Base-by-base conservation (phyloP, 2,329 filamentous ascomycete species). In the Exophiala bonariae region DNA sequence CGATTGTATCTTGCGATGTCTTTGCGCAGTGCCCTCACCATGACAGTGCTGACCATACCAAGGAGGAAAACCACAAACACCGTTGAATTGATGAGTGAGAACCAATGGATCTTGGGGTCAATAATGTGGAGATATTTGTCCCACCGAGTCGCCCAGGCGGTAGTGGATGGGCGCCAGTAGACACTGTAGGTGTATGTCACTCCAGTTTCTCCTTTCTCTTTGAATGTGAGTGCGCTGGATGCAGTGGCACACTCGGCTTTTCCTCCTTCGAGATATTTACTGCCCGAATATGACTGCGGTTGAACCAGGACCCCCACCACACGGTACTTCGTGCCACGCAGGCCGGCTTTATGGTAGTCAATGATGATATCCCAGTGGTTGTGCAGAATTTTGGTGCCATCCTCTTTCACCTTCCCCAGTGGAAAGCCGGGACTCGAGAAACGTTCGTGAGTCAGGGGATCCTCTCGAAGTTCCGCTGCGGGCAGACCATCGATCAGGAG, bases 61-160 rank as follows among this genome's bases (percentile, higher is more conserved):
- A 92, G 85, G 32, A 97, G 77, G 69, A 97, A 93, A 39, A 96
- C 79, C 41, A 99, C 91, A 53, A 99, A 95, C 35, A 97, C 84
- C 40, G 93, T 88, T 28, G 91, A 96, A 70, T 96, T 96, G 71
- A 97, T 87, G 40, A 99, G 82, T 50, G 91, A 96, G 74, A 97
- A 96, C 93, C 93, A 99, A 69, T 99, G 93, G 60, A 99, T 97
- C 75, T 93, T 95, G 42, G 93, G 91, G 67, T 97, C 91, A 64
- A 91, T 95, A 22, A 99, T 92, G 63, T 97, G 92, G 28, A 99
- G 79, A 66, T 97, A 97, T 71, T 96, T 97, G 76, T 99, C 93
- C 93, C 93, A 99, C 56, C 93, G 82, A 10, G 93, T 99, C 20
- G 93, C 93, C 85, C 95, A 99, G 1, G 87, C 88, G 1, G 91